A percentile compares a stretch with the other conserved stretches of the same genome.
Evolutionary conservation across 2,329 filamentous ascomycete genomes (phyloP).

Genomic region (Xylaria sp.): DNA sequence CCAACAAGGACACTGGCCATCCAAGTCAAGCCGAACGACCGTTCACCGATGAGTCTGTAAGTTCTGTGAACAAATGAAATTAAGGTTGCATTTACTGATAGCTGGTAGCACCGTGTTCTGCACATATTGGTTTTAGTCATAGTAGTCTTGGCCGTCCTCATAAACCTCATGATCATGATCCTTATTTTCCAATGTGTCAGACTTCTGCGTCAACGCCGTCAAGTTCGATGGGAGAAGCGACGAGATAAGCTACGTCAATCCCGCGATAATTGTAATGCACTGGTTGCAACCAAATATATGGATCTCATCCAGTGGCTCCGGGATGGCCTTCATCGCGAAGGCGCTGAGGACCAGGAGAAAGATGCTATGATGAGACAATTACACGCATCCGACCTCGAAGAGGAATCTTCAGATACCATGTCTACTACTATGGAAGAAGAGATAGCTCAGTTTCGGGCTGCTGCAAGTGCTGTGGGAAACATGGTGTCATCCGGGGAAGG

Average conservation of each 20-base stretch:
- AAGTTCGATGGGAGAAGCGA: constrained; percentile 31
- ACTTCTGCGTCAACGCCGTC: constrained; percentile 32
- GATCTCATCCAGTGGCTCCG: constrained; percentile 48
- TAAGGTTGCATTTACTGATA: constrained; percentile 32
- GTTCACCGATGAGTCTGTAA: constrained; percentile 31
- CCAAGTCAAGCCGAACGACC: neutral
- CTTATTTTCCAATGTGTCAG: constrained; percentile 33
- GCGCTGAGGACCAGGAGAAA: constrained; percentile 52
- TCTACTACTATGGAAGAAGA: constrained; percentile 60
- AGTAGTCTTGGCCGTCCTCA: constrained; percentile 21
- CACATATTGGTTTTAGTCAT: constrained; percentile 21
- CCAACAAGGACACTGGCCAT: neutral
- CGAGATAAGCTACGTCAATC: constrained; percentile 25
- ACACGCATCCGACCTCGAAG: constrained; percentile 42
- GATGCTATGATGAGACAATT: constrained; percentile 48
- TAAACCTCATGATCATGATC: constrained; percentile 22
- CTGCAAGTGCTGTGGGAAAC: constrained; percentile 57
- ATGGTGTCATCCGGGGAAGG: constrained; percentile 59
- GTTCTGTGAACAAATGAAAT: neutral
- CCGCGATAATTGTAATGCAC: constrained; percentile 41
- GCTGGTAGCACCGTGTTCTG: constrained; percentile 15
- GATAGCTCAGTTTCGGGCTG: constrained; percentile 59
- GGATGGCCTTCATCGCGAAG: constrained; percentile 37
- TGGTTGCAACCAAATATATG: constrained; percentile 43
- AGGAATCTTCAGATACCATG: constrained; percentile 44